These are phyloP conservation scores for Chaetothyriales sp. DNA, from an alignment of 2,329 filamentous ascomycete species.

Conservation along the genomic window DNA sequence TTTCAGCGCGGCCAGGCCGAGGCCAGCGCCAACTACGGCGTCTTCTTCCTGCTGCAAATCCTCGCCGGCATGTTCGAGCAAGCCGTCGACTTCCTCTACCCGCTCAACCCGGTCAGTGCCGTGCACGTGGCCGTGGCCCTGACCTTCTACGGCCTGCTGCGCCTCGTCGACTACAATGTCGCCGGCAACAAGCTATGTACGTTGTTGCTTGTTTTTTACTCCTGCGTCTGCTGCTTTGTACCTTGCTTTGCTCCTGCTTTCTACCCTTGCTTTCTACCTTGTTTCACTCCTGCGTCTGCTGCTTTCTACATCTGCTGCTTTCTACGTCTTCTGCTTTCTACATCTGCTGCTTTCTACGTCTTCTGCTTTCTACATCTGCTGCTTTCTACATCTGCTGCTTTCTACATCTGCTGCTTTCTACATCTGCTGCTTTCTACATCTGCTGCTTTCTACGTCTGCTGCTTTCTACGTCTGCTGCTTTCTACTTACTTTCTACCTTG, in stretches of 20 bases:
- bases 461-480: no score
- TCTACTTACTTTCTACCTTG: no score
- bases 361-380: no score
- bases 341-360: no score
- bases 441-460: no score
- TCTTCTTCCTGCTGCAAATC: constrained; percentile 86
- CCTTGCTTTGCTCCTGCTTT: no score
- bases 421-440: no score
- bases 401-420: no score
- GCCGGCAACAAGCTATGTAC: constrained; percentile 55
- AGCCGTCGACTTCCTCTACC: constrained; percentile 79
- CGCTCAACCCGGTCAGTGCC: constrained; percentile 81
- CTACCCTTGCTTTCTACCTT: no score
- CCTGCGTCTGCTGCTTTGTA: constrained; percentile 1
- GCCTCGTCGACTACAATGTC: constrained; percentile 60
- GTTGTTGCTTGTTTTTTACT: constrained; percentile 22
- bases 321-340: no score
- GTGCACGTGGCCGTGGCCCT: constrained; percentile 89
- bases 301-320: no score
- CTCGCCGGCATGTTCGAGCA: constrained; percentile 89
- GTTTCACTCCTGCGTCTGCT: constrained; percentile 1
- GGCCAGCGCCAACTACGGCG: constrained; percentile 66
- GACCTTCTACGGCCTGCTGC: constrained; percentile 75
- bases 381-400: no score
- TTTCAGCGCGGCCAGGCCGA: constrained; percentile 74